Evolutionary conservation across 805 yeast genomes (phyloP).

Genomic region (Dipodascus albidus): DNA sequence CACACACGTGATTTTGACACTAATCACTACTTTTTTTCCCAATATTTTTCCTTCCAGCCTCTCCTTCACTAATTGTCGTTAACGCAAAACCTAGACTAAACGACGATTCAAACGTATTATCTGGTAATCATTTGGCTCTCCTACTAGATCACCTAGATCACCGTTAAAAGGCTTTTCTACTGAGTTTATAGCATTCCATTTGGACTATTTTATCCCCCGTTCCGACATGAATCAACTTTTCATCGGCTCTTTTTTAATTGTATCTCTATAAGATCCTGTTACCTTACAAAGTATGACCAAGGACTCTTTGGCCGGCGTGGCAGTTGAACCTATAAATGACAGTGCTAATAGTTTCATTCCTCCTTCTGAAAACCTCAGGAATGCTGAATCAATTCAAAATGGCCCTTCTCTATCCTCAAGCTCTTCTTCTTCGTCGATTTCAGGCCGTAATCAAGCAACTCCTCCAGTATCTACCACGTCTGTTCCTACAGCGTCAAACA

Average conservation of each 20-base stretch:
- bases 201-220: too few relatives aligned
- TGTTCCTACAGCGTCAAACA: conserved; percentile 17
- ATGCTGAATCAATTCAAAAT: neutral
- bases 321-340: neutral
- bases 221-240: too few relatives aligned
- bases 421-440: neutral
- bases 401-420: neutral
- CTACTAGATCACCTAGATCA: too few relatives aligned
- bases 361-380: neutral
- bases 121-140: too few relatives aligned
- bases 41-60: neutral
- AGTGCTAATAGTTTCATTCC: neutral
- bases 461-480: conserved; percentile 11
- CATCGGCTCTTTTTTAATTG: too few relatives aligned
- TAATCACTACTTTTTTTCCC: neutral
- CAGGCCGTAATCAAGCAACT: neutral
- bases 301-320: neutral
- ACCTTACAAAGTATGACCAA: neutral
- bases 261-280: neutral
- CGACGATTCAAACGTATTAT: neutral
- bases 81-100: neutral
- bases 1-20: neutral
- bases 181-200: too few relatives aligned
- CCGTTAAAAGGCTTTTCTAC: too few relatives aligned
- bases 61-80: neutral